phyloP scores from a whole-genome alignment of 805 yeast species.

The Komagataella populi region DNA sequence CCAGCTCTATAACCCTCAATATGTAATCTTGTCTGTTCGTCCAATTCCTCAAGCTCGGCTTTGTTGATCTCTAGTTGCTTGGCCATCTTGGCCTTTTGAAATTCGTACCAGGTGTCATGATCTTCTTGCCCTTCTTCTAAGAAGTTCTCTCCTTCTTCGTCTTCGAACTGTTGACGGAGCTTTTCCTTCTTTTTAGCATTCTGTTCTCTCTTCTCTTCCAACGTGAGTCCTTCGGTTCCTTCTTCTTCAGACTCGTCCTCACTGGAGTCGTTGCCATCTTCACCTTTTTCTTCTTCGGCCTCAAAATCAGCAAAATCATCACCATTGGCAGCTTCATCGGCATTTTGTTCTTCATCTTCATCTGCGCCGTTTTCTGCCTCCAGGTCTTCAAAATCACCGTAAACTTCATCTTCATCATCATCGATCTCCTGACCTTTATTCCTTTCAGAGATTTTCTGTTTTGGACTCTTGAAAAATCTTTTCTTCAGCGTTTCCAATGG shows the following conservation, averaged over 20 bases:
- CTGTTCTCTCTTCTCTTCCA: conserved; percentile 63
- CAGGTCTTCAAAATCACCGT: conserved; percentile 25
- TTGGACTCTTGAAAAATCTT: conserved; percentile 24
- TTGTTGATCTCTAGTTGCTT: conserved; percentile 91
- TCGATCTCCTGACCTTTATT: conserved; percentile 18
- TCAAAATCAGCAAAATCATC: conserved; percentile 45
- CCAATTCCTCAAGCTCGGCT: conserved; percentile 62
- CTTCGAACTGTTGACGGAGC: conserved; percentile 80
- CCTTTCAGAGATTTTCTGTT: conserved; percentile 16
- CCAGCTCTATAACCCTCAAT: conserved; percentile 94
- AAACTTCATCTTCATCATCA: conserved; percentile 34
- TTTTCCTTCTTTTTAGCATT: conserved; percentile 88
- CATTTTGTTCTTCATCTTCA: conserved; percentile 17
- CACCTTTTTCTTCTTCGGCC: conserved; percentile 30
- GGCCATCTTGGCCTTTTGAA: conserved; percentile 93
- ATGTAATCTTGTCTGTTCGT: conserved; percentile 56
- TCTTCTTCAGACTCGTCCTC: conserved; percentile 28
- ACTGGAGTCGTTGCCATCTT: conserved; percentile 20
- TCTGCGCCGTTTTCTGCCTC: conserved; percentile 9
- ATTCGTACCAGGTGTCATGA: conserved; percentile 95
- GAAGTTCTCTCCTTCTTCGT: conserved; percentile 46
- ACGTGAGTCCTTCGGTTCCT: conserved; percentile 29
- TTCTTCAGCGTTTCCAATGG: neutral
- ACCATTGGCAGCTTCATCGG: conserved; percentile 22
- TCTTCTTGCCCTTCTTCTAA: conserved; percentile 63